Evolutionary conservation across 2,329 filamentous ascomycete genomes (phyloP).

Genomic region (Botrytis byssoidea): DNA sequence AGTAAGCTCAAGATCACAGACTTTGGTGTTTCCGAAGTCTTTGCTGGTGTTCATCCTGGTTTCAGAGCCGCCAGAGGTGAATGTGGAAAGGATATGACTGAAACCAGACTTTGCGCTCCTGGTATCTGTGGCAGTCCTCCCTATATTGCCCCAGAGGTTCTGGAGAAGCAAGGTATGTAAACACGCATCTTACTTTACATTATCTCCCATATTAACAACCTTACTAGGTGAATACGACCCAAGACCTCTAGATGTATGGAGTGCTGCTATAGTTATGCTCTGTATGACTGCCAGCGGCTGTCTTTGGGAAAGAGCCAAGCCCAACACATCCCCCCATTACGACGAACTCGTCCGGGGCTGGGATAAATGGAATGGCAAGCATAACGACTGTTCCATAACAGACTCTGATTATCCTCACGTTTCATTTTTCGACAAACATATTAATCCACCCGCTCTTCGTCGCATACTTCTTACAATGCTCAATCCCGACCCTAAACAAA

Average conservation of each 20-base stretch:
- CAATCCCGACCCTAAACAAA: constrained; percentile 70
- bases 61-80: constrained; percentile 69
- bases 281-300: constrained; percentile 70
- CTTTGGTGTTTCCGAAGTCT: constrained; percentile 87
- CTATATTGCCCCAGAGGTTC: constrained; percentile 84
- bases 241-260: constrained; percentile 81
- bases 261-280: constrained; percentile 78
- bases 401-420: constrained; percentile 66
- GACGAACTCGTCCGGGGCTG: constrained; percentile 64
- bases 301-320: constrained; percentile 70
- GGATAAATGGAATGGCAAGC: constrained; percentile 63
- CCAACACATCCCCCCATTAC: constrained; percentile 53
- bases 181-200: constrained; percentile 25
- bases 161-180: constrained; percentile 57
- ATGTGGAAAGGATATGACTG: constrained; percentile 71
- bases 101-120: constrained; percentile 68
- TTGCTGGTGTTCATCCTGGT: constrained; percentile 77
- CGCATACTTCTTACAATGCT: constrained; percentile 78
- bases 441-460: constrained; percentile 67
- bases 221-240: constrained; percentile 62
- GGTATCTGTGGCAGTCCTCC: constrained; percentile 83
- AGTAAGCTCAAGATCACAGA: constrained; percentile 89
- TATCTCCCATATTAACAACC: constrained; percentile 12
- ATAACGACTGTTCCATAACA: constrained; percentile 47
- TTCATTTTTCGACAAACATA: constrained; percentile 59